Evolutionary conservation across 2,329 filamentous ascomycete genomes (phyloP).

Genomic region (Colletotrichum brevisporum): DNA sequence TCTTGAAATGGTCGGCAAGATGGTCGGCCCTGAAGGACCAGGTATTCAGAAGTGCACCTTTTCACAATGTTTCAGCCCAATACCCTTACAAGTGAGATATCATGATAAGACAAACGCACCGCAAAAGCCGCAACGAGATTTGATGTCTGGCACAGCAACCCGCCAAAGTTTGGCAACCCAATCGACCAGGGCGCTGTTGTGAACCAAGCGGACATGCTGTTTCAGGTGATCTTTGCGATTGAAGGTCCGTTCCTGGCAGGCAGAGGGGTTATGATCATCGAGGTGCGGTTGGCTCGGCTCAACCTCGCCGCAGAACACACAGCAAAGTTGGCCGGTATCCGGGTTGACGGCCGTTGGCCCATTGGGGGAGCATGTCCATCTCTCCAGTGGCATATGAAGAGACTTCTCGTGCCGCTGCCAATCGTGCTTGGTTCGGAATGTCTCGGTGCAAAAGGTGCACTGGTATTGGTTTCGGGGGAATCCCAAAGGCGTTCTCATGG

Average conservation of each 20-base stretch:
- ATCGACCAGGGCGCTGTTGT: conserved; percentile 4
- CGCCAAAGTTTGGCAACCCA: conserved; percentile 22
- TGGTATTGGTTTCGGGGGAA: conserved; percentile 46
- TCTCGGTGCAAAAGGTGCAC: conserved; percentile 63
- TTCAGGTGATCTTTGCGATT: conserved; percentile 61
- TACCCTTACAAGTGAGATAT: background rate
- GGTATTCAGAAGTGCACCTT: conserved; percentile 47
- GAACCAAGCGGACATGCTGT: conserved; percentile 52
- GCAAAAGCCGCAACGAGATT: conserved; percentile 55
- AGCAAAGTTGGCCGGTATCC: conserved; percentile 41
- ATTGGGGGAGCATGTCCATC: conserved; percentile 56
- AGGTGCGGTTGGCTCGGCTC: conserved; percentile 52
- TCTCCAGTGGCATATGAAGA: conserved; percentile 60
- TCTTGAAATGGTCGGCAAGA: conserved; percentile 56
- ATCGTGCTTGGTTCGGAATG: conserved; percentile 60
- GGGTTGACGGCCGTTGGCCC: conserved; percentile 51
- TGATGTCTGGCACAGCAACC: conserved; percentile 25
- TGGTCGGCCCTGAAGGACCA: conserved; percentile 54
- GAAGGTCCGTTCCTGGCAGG: conserved; percentile 64
- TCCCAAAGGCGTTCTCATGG: conserved; percentile 27
- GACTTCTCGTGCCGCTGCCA: conserved; percentile 67
- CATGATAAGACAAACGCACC: conserved; percentile 40
- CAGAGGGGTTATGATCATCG: conserved; percentile 54
- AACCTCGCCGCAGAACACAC: conserved; percentile 54
- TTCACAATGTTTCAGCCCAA: background rate